Evolutionary conservation across 495 filamentous ascomycete species (phyloP), one percentile per base, ranked within the genome.

Genomic region (Letharia columbiana): DNA sequence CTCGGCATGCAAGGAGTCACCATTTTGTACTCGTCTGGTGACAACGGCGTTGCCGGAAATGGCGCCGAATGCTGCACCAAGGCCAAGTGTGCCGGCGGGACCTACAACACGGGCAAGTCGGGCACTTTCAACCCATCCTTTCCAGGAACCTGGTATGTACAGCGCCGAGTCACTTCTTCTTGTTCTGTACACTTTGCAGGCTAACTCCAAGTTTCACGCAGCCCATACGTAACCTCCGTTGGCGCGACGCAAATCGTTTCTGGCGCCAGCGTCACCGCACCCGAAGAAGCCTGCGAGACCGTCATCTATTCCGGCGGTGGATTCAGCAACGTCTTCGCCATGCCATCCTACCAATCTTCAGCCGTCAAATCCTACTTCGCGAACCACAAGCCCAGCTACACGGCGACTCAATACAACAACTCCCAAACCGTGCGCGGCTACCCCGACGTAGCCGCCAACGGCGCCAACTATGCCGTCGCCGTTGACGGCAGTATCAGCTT

Each of bases 301-400:
- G 70, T 82, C 63, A 80, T 83, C 74, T 74, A 75, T 28, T 85
- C 82, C 11, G 86, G 86, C 35, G 86, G 87, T 42, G 87, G 87
- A 12, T 90, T 90, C 75, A 85, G 81, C 68, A 89, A 90, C 70
- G 77, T 88, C 71, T 91, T 86, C 75, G 70, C 76, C 35, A 72
- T 79, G 15, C 86, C 88, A 0, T 60, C 66, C 15, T 91, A 85
- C 70, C 88, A 91, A 71, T 50, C 77, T 13, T 39, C 70, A 2
- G 81, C 80, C 1, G 82, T 91, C 3, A 70, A 72, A 1, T 67
- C 71, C 61, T 88, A 80, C 74, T 76, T 87, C 60, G 64, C 65
- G 12, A 76, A 75, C 61, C 75, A 83, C 37, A 76, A 81, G 6
- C 79, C 78, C 0, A 69, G 67, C 0, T 83, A 83, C 70, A 80